Base-by-base conservation (phyloP, 1,284 basidiomycete genomes). In the Ganoderma lucidum region DNA sequence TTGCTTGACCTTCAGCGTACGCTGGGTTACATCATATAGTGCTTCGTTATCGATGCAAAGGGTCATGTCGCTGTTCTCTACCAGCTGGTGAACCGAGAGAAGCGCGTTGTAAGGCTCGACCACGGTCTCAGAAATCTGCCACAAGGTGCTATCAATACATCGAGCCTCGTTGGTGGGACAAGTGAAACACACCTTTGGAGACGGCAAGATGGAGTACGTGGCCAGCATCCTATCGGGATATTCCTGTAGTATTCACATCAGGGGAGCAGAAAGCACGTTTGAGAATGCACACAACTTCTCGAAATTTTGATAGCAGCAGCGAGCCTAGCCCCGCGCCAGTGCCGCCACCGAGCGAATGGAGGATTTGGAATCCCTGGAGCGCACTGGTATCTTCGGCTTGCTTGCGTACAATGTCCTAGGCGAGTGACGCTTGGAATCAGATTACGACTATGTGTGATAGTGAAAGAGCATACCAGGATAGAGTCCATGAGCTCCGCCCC, bases 31-130 rank as follows among this genome's bases (percentile, higher is more conserved):
- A 73, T 97, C 91, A 79, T 97, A 95, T 86, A 98, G 82, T 5
- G 96, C 96, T 81, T 98, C 96, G 80, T 99, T 99, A 82, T 98
- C 94, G 65, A 98, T 90, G 80, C 94, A 95, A 75, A 97, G 90
- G 4, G 95, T 94, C 71, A 97, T 83, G 81, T 98, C 97, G 67
- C 93, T 91, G 81, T 94, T 94, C 75, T 98, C 96, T 17, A 97
- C 88, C 28, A 98, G 88, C 82, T 97, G 96, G 81, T 98, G 94
- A 62, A 96, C 84, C 1, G 96, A 96, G 15, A 99, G 88, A 63
- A 96, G 86, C 2, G 96, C 91, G 79, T 98, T 98, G 82, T 98
- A 98, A 0, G 94, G 94, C 90, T 98, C 97, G 45, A 98, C 96
- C 66, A 98, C 92, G 1, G 97, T 98, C 81, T 98, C 97, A 0